These are phyloP conservation scores for Choanephora cucurbitarum DNA, from an alignment of 371 early-diverging fungal species.

Conservation along the genomic window DNA sequence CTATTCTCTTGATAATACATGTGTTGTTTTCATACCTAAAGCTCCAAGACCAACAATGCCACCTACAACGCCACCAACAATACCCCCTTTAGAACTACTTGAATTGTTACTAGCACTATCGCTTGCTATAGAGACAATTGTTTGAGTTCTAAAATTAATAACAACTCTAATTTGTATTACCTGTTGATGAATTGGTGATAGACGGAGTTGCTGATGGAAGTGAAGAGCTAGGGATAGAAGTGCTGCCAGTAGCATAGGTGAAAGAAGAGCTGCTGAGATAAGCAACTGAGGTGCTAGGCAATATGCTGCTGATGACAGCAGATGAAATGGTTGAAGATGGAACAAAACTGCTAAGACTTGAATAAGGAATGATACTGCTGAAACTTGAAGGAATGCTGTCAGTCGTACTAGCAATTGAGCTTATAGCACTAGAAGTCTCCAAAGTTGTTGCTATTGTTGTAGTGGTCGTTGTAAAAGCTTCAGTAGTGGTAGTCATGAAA, in stretches of 20 bases:
- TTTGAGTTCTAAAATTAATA: too few relatives aligned
- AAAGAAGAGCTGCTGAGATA: background rate
- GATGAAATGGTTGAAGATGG: background rate
- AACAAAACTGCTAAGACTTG: background rate
- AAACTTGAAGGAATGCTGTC: too few relatives aligned
- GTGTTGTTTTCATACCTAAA: too few relatives aligned
- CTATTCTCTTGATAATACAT: too few relatives aligned
- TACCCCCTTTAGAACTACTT: conserved; percentile 1
- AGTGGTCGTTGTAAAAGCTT: background rate
- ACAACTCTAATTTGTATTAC: too few relatives aligned
- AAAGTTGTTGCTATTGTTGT: background rate
- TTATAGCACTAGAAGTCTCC: background rate
- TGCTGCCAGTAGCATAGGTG: background rate
- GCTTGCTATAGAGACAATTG: too few relatives aligned
- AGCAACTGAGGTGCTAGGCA: background rate
- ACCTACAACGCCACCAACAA: conserved; percentile 8
- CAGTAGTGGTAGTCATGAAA: background rate
- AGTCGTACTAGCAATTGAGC: background rate
- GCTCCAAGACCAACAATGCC: conserved; percentile 1
- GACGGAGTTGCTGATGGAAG: background rate
- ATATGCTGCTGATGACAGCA: background rate
- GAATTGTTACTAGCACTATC: background rate
- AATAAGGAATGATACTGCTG: background rate
- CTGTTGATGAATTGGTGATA: background rate
- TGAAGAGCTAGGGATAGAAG: background rate